phyloP scores from a whole-genome alignment of 2,329 filamentous ascomycete species.

The Hymenotorrendiella dingleyae region DNA sequence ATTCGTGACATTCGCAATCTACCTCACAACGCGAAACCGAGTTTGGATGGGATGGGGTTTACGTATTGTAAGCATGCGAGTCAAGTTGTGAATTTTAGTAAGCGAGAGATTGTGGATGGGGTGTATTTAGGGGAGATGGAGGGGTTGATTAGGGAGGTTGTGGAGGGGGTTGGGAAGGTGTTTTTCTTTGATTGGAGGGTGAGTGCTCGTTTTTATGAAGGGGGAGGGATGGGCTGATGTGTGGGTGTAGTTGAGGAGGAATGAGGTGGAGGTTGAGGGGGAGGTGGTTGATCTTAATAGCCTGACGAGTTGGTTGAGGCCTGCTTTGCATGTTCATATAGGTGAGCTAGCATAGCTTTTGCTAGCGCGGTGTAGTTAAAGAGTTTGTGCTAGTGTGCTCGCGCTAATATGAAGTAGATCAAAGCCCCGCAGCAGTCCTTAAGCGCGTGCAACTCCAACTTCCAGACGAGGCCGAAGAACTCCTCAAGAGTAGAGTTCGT shows the following conservation, averaged over 20 bases:
- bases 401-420: background rate
- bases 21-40: background rate
- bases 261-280: slow-evolving; percentile 2
- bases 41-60: background rate
- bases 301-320: slow-evolving; percentile 2
- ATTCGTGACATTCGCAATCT: background rate
- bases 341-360: slow-evolving; percentile 1
- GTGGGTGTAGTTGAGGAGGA: slow-evolving; percentile 1
- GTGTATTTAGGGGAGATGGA: background rate
- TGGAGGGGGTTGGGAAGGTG: background rate
- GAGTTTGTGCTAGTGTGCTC: too few relatives aligned
- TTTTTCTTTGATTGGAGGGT: background rate
- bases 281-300: slow-evolving; percentile 9
- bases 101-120: background rate
- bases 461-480: background rate
- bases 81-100: background rate
- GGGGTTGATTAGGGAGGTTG: background rate
- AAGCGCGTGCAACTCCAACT: background rate
- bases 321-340: slow-evolving; percentile 8
- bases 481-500: background rate
- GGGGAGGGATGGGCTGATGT: background rate
- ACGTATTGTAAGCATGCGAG: background rate
- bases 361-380: too few relatives aligned
- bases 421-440: background rate
- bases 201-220: background rate